Conservation (phyloP, 2,329 filamentous ascomycete genomes). For the Basipetospora chlamydospora region DNA sequence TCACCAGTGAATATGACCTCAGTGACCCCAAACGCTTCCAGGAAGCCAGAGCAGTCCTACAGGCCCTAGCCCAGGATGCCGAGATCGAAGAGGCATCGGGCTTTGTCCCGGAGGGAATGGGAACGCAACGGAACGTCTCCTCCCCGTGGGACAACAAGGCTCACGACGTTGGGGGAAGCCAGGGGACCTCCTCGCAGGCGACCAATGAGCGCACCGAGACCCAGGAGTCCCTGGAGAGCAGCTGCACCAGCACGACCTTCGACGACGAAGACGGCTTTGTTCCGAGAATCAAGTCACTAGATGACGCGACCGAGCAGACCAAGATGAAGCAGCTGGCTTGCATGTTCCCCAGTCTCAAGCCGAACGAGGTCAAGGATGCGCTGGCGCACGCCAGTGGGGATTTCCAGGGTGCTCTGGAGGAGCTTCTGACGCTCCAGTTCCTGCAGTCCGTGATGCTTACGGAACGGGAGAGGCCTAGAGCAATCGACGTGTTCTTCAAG, state of each 20-base stretch:
- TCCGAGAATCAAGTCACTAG: conserved; percentile 14
- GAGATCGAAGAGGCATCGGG: conserved; percentile 53
- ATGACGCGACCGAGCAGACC: conserved; percentile 34
- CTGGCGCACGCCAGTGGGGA: conserved; percentile 55
- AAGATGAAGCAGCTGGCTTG: conserved; percentile 49
- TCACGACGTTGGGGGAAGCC: conserved; percentile 4
- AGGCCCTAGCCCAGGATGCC: conserved; percentile 51
- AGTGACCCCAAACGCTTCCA: conserved; percentile 33
- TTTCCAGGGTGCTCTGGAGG: conserved; percentile 58
- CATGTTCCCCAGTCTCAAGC: conserved; percentile 58
- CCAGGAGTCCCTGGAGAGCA: background rate
- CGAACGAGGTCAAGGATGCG: conserved; percentile 49
- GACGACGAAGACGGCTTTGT: conserved; percentile 12
- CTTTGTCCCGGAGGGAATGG: conserved; percentile 58
- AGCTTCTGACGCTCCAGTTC: conserved; percentile 65
- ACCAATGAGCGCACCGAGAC: background rate
- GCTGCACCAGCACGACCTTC: conserved; percentile 12
- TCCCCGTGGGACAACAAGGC: conserved; percentile 2
- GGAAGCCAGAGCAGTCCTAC: conserved; percentile 41
- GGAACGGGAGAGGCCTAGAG: conserved; percentile 45
- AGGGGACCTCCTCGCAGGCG: background rate
- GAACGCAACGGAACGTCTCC: conserved; percentile 11
- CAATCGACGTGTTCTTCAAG: conserved; percentile 68
- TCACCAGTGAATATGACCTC: conserved; percentile 61
- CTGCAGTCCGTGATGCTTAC: conserved; percentile 43